Evolutionary conservation across 1,284 basidiomycete species (phyloP).

Genomic region (Meripilus lineatus): DNA sequence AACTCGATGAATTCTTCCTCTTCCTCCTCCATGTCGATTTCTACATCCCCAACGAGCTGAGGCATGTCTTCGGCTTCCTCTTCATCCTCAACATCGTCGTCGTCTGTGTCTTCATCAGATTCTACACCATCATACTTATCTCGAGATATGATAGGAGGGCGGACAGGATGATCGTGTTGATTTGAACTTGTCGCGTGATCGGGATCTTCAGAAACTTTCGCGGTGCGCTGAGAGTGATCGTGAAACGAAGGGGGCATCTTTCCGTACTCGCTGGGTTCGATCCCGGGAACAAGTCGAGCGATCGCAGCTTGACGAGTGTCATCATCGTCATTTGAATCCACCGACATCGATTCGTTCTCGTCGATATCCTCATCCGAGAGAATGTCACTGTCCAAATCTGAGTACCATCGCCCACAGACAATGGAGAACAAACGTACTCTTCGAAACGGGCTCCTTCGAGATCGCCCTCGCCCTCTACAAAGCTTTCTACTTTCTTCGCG

Average conservation of each 20-base stretch:
- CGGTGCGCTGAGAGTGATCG: constrained; percentile 61
- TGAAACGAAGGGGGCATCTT: constrained; percentile 72
- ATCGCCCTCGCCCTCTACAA: constrained; percentile 85
- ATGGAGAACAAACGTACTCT: constrained; percentile 54
- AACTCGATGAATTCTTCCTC: constrained; percentile 92
- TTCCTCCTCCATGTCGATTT: constrained; percentile 86
- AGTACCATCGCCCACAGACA: constrained; percentile 5
- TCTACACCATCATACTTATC: constrained; percentile 82
- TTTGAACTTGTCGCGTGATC: constrained; percentile 13
- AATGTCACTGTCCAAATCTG: constrained; percentile 43
- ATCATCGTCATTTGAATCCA: constrained; percentile 22
- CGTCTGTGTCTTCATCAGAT: constrained; percentile 79
- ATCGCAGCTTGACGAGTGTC: constrained; percentile 53
- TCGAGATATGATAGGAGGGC: constrained; percentile 73
- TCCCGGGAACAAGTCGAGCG: constrained; percentile 65
- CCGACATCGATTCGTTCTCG: constrained; percentile 27
- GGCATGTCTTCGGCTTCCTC: constrained; percentile 75
- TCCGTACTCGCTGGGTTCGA: constrained; percentile 73
- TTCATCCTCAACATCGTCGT: constrained; percentile 49
- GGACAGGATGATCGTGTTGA: constrained; percentile 38
- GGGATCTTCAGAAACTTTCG: constrained; percentile 16
- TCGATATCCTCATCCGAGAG: constrained; percentile 47
- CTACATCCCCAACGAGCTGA: constrained; percentile 75
- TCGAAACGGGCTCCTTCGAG: constrained; percentile 83
- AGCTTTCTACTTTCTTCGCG: constrained; percentile 80